These are phyloP conservation scores for Saccharomycopsis sp. DNA, from an alignment of 805 yeast species.

Conservation along the genomic window DNA sequence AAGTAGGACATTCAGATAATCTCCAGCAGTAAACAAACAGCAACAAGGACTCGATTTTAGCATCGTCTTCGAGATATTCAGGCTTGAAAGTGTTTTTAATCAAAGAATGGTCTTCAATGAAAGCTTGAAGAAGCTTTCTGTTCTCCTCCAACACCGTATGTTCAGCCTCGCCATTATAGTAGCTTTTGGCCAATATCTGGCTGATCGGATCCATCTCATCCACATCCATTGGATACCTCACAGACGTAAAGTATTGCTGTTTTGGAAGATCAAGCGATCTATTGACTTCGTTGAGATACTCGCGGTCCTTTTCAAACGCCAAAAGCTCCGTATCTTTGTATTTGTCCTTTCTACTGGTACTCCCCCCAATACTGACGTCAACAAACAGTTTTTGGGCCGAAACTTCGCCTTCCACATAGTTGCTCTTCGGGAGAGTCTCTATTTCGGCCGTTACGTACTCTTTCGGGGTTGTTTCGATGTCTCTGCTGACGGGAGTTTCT, in stretches of 20 bases:
- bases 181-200: not conserved
- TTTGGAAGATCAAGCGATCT: not conserved
- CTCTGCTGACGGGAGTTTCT: no score
- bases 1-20: not conserved
- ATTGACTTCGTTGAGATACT: not conserved
- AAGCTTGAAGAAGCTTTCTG: not conserved
- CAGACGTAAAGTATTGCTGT: not conserved
- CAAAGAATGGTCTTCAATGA: not conserved
- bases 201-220: not conserved
- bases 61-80: not conserved
- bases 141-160: not conserved
- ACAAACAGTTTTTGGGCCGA: not conserved
- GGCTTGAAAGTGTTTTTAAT: not conserved
- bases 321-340: not conserved
- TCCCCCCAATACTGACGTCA: not conserved
- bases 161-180: not conserved
- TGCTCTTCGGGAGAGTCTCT: not conserved
- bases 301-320: not conserved
- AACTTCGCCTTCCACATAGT: not conserved
- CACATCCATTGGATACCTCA: not conserved
- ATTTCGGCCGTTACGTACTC: not conserved
- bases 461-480: not conserved
- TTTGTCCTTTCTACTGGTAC: not conserved
- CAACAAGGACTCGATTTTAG: not conserved
- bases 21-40: not conserved